Evolutionary conservation across 2,329 filamentous ascomycete genomes (phyloP), one percentile per base, ranked within the genome.

Genomic region (Setomelanomma holmii): DNA sequence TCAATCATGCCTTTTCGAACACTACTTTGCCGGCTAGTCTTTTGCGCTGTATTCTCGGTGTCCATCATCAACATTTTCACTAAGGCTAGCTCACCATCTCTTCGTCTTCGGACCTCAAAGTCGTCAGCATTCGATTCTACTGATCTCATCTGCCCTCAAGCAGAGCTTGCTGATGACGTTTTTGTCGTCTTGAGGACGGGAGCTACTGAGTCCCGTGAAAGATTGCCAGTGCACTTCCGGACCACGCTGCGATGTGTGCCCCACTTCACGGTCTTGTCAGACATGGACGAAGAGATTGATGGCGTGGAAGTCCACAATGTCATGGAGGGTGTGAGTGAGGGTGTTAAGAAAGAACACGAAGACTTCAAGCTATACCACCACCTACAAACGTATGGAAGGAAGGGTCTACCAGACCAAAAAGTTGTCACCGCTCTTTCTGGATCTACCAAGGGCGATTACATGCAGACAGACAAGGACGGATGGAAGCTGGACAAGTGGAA

Each of bases 401-500:
- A 75, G 69, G 61, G 75, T 63, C 41, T 79, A n/a, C 56, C 61
- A n/a, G 51, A 58, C 17, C 67, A 72, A 40, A 51, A 68, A 11
- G 59, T 69, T 34, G 59, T 72, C 38, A 72, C 66, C 10, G 54
- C 59, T 3, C 55, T 71, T 30, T 72, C 70, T 2, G 72, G 69
- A 1, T 73, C 69, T 4, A 61, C 57, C 20, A 69, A 72, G 36
- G 72, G 71, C 23, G 72, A 73, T 42, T 72, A 73, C 45, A 48
- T 70, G 21, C 71, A 72, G 42, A 73, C 69, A 10, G 66, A 68
- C 11, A 72, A 72, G 19, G 55, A 58, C 7, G 82, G 80, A 21
- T 84, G 82, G 82, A 79, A 76, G 49, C 71, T 85, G 27, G 82
- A 85, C 59, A 84, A 84, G 62, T 85, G 81, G 81, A 85, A 85